Evolutionary conservation across 306 rosid genomes (phyloP), one percentile per base, ranked within the genome.

Genomic region (Vicia villosa): DNA sequence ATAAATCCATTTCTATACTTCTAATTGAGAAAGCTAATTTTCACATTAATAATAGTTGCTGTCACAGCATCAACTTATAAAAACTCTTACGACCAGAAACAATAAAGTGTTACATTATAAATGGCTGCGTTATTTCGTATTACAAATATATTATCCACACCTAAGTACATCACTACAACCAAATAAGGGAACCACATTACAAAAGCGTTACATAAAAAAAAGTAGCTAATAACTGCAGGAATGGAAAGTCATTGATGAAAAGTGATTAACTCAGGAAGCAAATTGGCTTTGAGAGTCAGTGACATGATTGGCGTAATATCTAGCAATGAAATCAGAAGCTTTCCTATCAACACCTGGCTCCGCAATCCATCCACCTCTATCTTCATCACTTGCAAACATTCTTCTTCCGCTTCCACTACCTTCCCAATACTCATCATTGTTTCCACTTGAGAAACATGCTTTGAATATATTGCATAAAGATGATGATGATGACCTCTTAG

Each of bases 301-400:
- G 66, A 85, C 86, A n/a, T 88, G 82, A 6, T 75, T 11, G 4
- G 80, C 89, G 11, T 90, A 80, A 82, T 87, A 87, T 66, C 80
- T 82, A 30, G 86, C 83, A 66, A 90, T 90, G 85, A 87, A 87
- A 56, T 71, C 94, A 37, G 89, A 61, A 15, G 96, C 96, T 68
- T 79, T 87, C 17, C 83, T 80, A 63, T 90, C 96, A 59, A 90
- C 87, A 28, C 94, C 94, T 36, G 96, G 96, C 72, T 90, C 96
- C 1, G 88, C 91, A 28, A 83, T 66, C 89, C 91, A 90, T 7
- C 74, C 72, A 0, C 85, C 81, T 75, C 85, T 77, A 65, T 87
- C 96, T 69, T 83, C 88, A 68, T 90, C 94, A 8, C 96, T 87
- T 3, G 87, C 78, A 74, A 82, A 87, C 45, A 84, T 81, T 68